phyloP scores from a whole-genome alignment of 2,329 filamentous ascomycete species.

The Exutisphaerella laricina region DNA sequence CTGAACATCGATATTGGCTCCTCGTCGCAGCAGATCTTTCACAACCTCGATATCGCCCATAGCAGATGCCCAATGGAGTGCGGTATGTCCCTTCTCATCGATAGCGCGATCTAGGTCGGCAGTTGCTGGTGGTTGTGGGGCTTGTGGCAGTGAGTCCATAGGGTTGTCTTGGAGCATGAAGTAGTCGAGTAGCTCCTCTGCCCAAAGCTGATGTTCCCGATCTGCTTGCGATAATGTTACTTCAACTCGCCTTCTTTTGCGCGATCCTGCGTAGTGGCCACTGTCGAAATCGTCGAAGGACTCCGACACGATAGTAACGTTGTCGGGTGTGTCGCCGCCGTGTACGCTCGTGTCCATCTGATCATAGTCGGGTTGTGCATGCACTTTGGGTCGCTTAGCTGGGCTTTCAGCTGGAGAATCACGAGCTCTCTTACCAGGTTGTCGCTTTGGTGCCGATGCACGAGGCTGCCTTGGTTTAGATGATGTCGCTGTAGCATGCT shows the following conservation, averaged over 20 bases:
- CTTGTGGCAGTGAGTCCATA: conserved; percentile 57
- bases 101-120: conserved; percentile 91
- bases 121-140: conserved; percentile 75
- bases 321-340: conserved; percentile 71
- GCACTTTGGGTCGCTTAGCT: conserved; percentile 51
- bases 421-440: conserved; percentile 18
- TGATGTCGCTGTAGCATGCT: conserved; percentile 65
- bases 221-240: conserved; percentile 56
- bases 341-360: conserved; percentile 25
- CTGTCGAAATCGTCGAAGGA: conserved; percentile 78
- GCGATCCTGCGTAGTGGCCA: conserved; percentile 55
- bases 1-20: conserved; percentile 65
- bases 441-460: conserved; percentile 20
- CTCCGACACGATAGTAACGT: conserved; percentile 74
- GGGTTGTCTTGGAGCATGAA: conserved; percentile 61
- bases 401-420: conserved; percentile 27
- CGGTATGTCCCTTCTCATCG: conserved; percentile 86
- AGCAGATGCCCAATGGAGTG: conserved; percentile 92
- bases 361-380: conserved; percentile 44
- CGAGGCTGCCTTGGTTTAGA: conserved; percentile 77
- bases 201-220: conserved; percentile 83
- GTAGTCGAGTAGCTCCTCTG: conserved; percentile 90
- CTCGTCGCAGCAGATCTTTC: conserved; percentile 75
- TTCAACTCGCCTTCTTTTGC: conserved; percentile 75
- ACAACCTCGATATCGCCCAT: conserved; percentile 96